These are phyloP conservation scores for Plasmopara muralis DNA, from an alignment of 352 stramenopile species.

Conservation along the genomic window DNA sequence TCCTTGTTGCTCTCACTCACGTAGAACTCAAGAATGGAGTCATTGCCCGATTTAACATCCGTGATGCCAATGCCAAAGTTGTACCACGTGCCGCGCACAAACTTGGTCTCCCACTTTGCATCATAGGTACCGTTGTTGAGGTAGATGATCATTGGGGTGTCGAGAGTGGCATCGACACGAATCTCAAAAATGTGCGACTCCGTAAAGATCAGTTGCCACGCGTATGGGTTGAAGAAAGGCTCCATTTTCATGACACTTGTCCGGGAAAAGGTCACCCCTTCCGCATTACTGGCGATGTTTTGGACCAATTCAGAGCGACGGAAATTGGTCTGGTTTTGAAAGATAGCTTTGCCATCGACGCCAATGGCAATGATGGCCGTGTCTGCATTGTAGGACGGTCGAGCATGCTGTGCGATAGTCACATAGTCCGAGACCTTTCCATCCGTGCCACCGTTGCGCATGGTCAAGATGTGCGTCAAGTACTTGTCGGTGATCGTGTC, in stretches of 20 bases:
- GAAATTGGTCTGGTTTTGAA: slow-evolving; percentile 7
- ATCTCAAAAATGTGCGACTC: slow-evolving; percentile 53
- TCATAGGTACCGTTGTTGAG: slow-evolving; percentile 36
- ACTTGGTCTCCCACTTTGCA: slow-evolving; percentile 44
- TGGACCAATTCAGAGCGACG: slow-evolving; percentile 10
- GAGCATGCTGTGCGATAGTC: slow-evolving; percentile 25
- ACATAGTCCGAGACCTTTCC: slow-evolving; percentile 38
- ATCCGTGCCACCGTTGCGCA: slow-evolving; percentile 29
- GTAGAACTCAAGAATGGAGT: slow-evolving; percentile 38
- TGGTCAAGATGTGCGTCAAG: slow-evolving; percentile 46
- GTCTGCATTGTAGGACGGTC: slow-evolving; percentile 42
- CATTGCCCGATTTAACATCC: slow-evolving; percentile 13
- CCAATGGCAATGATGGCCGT: slow-evolving; percentile 7
- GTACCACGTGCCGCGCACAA: slow-evolving; percentile 47
- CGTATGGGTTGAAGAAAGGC: slow-evolving; percentile 41
- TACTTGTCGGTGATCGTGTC: slow-evolving; percentile 38
- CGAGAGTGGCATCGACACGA: slow-evolving; percentile 36
- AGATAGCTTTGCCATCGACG: slow-evolving; percentile 11
- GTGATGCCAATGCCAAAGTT: slow-evolving; percentile 56
- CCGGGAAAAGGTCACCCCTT: slow-evolving; percentile 40
- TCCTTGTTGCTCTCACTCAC: slow-evolving; percentile 35
- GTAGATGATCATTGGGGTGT: slow-evolving; percentile 46
- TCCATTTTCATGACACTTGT: slow-evolving; percentile 38
- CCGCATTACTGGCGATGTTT: slow-evolving; percentile 26
- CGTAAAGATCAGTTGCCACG: slow-evolving; percentile 56